Conservation (phyloP, 148 eudicot genomes). For the Rhododendron vialii region DNA sequence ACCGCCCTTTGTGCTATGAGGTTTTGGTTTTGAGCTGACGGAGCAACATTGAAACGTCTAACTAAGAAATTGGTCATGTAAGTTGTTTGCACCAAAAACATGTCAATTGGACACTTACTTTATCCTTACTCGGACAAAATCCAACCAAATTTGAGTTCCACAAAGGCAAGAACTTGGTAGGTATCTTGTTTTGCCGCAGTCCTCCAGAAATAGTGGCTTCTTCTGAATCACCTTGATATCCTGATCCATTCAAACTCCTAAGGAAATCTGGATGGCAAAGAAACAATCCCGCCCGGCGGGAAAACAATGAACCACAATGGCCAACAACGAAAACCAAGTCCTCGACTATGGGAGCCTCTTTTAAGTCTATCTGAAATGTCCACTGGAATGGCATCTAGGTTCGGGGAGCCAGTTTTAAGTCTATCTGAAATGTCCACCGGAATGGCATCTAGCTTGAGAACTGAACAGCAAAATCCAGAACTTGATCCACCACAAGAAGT, state of each 20-base stretch:
- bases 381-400: neutral
- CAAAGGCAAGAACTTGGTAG: neutral
- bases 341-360: neutral
- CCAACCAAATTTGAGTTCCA: neutral
- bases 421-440: neutral
- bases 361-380: neutral
- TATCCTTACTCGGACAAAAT: neutral
- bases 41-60: too few species aligned
- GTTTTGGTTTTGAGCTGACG: too few species aligned
- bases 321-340: neutral
- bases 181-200: neutral
- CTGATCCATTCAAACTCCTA: neutral
- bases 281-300: neutral
- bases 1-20: too few species aligned
- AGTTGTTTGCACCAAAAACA: neutral
- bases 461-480: neutral
- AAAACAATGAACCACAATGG: neutral
- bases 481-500: neutral
- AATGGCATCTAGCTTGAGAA: neutral
- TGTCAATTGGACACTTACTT: neutral
- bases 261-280: neutral
- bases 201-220: neutral
- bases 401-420: neutral
- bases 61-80: too few species aligned
- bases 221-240: neutral